Base-by-base conservation (phyloP, 2,329 filamentous ascomycete genomes). In the Ceratocystis destructans region DNA sequence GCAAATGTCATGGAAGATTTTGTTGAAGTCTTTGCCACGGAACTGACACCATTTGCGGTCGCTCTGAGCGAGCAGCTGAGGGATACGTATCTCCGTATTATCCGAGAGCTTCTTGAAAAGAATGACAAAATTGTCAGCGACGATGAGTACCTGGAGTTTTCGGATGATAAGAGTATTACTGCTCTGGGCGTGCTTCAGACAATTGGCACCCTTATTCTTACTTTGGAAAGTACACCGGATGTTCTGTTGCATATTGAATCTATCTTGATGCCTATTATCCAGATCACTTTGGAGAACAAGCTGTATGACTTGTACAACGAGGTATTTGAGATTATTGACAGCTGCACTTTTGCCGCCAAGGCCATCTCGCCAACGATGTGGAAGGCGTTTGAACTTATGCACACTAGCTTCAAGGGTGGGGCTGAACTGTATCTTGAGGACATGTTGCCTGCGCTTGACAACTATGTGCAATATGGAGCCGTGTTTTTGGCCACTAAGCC, bases 1-100 rank as follows among this genome's bases (percentile, higher is more conserved):
- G 93, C 94, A 25, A 97, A 97, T 73, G 94, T 99, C 48, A 99
- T 99, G 94, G 94, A 99, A 76, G 94, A 99, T 73, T 99, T 99
- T 73, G 94, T 99, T 59, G 94, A 99, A 76, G 92, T 97, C 1
- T 99, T 99, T 73, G 93, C 94, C n/a, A 83, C 90, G 2, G 94
- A 99, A 75, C 82, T 99, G 61, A 97, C 94, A 5, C 94, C 94
- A 2, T 99, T 99, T 72, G 94, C 94, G 10, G 93, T 99, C 41
- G 94, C 94, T 3, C 81, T 99, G 3, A 96, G 91, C 73, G 92
- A 97, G 77, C 94, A 99, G 76, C 81, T 99, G 61, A 87, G 93
- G 55, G 94, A 99, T 73, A 99, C 94, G 0, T 99, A 99, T 72
- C 82, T 99, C 70, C 85, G 94, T 66, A 96, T 99, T 70, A 87